phyloP scores from a whole-genome alignment of 345 rosid genomes.

The Lepidium didymum region DNA sequence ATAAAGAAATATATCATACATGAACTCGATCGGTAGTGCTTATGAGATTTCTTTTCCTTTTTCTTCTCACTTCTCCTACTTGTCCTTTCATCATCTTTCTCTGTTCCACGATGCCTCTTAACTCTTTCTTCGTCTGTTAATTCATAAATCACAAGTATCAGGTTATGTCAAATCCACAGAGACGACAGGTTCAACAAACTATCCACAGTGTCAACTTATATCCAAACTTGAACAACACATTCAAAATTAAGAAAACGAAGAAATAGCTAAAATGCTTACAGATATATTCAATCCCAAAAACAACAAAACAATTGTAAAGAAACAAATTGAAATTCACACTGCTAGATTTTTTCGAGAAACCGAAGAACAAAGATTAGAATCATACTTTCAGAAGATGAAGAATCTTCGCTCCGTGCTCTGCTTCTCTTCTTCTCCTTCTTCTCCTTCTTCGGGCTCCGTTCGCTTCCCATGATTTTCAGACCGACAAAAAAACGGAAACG shows the following conservation, averaged over 20 bases:
- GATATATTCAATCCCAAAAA: neutral
- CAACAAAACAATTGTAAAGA: neutral
- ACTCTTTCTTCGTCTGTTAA: conserved; percentile 48
- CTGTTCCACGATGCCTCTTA: conserved; percentile 45
- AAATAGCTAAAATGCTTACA: neutral
- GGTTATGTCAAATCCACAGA: neutral
- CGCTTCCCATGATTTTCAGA: conserved; percentile 46
- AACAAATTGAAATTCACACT: neutral
- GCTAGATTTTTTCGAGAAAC: conserved; percentile 8
- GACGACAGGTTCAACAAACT: neutral
- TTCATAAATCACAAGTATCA: neutral
- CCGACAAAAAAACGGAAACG: neutral
- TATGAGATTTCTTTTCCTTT: conserved; percentile 52
- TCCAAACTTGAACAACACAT: neutral
- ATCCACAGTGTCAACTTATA: too few relatives aligned
- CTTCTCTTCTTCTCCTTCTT: conserved; percentile 48
- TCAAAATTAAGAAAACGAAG: neutral
- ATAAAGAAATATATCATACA: conserved; percentile 25
- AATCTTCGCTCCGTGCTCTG: conserved; percentile 35
- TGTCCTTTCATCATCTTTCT: conserved; percentile 40
- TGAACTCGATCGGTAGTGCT: conserved; percentile 49
- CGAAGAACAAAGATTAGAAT: neutral
- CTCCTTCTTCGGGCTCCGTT: conserved; percentile 46
- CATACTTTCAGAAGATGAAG: conserved; percentile 39
- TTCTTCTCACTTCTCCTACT: conserved; percentile 40